phyloP scores from a whole-genome alignment of 495 filamentous ascomycete species.

The Penicillium waksmanii region DNA sequence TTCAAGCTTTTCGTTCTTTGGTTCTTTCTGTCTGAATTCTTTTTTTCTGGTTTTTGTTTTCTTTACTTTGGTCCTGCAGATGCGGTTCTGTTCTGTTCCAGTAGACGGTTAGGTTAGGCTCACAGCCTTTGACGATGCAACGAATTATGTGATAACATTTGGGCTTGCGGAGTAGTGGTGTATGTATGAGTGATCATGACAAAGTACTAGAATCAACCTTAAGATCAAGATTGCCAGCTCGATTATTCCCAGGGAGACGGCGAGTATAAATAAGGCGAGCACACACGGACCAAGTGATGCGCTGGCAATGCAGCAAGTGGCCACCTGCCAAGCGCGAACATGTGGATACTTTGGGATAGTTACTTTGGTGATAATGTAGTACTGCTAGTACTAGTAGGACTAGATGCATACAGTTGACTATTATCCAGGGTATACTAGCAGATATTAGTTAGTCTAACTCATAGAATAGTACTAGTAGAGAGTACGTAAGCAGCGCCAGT shows the following conservation, averaged over 20 bases:
- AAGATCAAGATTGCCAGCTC: not conserved
- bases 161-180: not conserved
- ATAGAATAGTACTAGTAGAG: too few species aligned
- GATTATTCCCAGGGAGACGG: not conserved
- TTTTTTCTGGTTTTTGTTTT: not conserved
- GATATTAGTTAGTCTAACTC: too few species aligned
- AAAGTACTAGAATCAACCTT: not conserved
- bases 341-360: not conserved
- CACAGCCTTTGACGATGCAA: conserved; percentile 28
- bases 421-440: too few species aligned
- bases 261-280: conserved; percentile 15
- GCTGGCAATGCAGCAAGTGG: conserved; percentile 27
- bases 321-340: conserved; percentile 19
- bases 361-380: too few species aligned
- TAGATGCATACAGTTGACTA: not conserved
- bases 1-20: not conserved
- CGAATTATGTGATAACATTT: conserved; percentile 16
- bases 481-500: too few species aligned
- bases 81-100: conserved; percentile 2
- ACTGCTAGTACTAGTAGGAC: not conserved
- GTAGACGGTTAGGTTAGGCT: conserved; percentile 31
- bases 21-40: not conserved
- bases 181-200: not conserved
- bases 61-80: not conserved
- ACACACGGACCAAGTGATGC: conserved; percentile 33